These are phyloP conservation scores for Colletotrichum sp. DNA, from an alignment of 2,329 filamentous ascomycete species.

Conservation along the genomic window DNA sequence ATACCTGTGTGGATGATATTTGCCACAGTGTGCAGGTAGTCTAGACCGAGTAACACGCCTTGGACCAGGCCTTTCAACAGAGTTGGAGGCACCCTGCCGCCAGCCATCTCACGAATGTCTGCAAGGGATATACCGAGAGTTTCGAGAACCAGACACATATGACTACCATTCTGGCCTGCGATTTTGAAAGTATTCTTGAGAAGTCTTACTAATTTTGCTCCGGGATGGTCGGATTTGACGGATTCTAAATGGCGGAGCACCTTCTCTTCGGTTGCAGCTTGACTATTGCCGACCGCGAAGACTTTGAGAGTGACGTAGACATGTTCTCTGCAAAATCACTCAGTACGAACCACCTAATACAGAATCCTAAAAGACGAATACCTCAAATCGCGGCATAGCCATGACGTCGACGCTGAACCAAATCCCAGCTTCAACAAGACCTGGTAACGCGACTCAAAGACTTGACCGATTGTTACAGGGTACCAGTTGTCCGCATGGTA, in stretches of 20 bases:
- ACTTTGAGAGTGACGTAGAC: slow-evolving; percentile 12
- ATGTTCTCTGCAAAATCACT: not conserved
- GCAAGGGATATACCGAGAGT: slow-evolving; percentile 14
- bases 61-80: slow-evolving; percentile 3
- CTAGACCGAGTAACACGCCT: slow-evolving; percentile 1
- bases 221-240: slow-evolving; percentile 6
- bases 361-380: not conserved
- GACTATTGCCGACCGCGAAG: not conserved
- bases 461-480: slow-evolving; percentile 26
- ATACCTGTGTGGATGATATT: slow-evolving; percentile 18
- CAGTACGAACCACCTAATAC: no score
- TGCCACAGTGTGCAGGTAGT: slow-evolving; percentile 12
- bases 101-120: slow-evolving; percentile 16
- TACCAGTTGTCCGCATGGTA: slow-evolving; percentile 28
- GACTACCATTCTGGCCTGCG: not conserved
- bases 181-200: slow-evolving; percentile 6
- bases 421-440: slow-evolving; percentile 31
- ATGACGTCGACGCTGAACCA: slow-evolving; percentile 29
- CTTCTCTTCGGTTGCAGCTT: slow-evolving; percentile 1
- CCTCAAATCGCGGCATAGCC: slow-evolving; percentile 28
- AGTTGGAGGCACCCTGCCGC: slow-evolving; percentile 13
- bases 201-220: not conserved
- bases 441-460: slow-evolving; percentile 26
- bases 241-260: not conserved
- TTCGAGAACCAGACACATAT: slow-evolving; percentile 5